Evolutionary conservation across 306 rosid genomes (phyloP).

Genomic region (Fragaria iinumae): DNA sequence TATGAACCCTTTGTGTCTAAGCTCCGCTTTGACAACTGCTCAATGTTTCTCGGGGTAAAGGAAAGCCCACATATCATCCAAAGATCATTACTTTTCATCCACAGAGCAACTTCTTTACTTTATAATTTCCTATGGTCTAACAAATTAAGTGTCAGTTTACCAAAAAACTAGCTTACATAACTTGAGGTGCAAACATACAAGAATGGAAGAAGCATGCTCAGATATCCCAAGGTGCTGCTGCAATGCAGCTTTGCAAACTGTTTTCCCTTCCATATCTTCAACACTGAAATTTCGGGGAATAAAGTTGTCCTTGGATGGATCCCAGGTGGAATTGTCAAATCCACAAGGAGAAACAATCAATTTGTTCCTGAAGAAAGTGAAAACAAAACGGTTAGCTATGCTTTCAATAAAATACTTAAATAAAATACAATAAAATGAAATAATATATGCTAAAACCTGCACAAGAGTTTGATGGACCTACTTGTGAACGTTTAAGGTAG

Average conservation of each 20-base stretch:
- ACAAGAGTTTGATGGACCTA: neutral
- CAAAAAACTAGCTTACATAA: neutral
- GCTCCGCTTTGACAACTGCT: neutral
- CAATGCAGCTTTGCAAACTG: constrained; percentile 62
- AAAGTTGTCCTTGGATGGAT: constrained; percentile 69
- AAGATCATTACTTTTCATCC: neutral
- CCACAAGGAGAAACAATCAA: constrained; percentile 66
- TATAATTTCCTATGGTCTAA: constrained; percentile 3
- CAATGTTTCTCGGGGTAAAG: neutral
- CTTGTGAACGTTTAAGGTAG: constrained; percentile 62
- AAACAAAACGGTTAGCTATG: neutral
- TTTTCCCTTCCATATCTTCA: constrained; percentile 68
- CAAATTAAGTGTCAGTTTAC: constrained; percentile 16
- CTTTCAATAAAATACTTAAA: constrained; percentile 6
- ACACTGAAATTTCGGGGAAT: constrained; percentile 64
- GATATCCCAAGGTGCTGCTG: constrained; percentile 56
- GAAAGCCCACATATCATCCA: neutral
- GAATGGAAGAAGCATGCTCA: constrained; percentile 45
- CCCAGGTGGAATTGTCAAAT: constrained; percentile 68
- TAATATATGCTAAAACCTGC: neutral
- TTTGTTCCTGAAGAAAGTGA: constrained; percentile 59
- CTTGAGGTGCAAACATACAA: constrained; percentile 44
- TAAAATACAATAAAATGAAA: neutral
- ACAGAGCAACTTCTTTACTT: neutral
- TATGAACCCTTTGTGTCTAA: neutral